phyloP scores from a whole-genome alignment of 176 grass and related monocot species.

The Bromus sterilis region DNA sequence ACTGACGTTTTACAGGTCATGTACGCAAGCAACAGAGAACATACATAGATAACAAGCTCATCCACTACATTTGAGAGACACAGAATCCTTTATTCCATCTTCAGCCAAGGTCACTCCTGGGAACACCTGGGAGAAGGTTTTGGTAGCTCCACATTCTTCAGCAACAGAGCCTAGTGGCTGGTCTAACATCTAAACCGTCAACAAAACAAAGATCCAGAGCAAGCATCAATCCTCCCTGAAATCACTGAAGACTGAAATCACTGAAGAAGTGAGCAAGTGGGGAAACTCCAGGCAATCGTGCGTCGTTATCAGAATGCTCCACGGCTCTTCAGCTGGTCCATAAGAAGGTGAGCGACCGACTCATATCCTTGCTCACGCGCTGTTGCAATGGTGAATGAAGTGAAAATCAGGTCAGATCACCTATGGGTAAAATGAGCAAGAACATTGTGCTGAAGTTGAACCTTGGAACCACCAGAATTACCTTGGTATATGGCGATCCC shows the following conservation, averaged over 20 bases:
- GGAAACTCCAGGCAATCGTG: neutral
- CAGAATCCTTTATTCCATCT: neutral
- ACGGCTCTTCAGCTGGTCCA: conserved; percentile 64
- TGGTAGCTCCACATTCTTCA: neutral
- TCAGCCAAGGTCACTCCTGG: neutral
- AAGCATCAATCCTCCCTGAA: neutral
- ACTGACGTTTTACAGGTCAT: neutral
- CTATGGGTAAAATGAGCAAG: neutral
- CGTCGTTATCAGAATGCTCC: conserved; percentile 2
- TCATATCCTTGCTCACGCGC: conserved; percentile 62
- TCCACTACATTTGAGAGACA: neutral
- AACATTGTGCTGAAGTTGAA: neutral
- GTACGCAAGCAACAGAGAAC: neutral
- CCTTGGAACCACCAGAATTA: neutral
- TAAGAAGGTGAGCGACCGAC: conserved; percentile 84
- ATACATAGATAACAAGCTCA: neutral
- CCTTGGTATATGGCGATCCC: conserved; percentile 90
- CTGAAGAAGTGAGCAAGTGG: conserved; percentile 4
- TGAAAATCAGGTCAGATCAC: neutral
- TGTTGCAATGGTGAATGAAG: conserved; percentile 16
- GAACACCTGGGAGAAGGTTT: neutral
- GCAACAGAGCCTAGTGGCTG: neutral
- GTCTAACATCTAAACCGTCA: neutral
- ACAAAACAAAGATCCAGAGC: neutral
- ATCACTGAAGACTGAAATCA: neutral